Base-by-base conservation (phyloP, 306 rosid species). In the Ceratonia siliqua region DNA sequence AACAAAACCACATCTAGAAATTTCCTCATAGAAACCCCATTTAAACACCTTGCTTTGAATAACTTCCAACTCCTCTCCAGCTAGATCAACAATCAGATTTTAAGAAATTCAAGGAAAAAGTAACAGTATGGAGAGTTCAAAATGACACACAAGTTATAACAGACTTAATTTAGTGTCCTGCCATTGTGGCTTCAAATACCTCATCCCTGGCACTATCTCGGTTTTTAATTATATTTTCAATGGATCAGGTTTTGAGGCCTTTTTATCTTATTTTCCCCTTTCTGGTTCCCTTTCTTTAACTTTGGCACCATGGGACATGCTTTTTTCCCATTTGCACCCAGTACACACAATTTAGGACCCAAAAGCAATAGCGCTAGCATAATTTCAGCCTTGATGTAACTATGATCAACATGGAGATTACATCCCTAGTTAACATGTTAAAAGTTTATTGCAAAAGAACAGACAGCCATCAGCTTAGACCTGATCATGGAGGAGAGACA, bases 401-500 rank as follows among this genome's bases (percentile, higher is more conserved):
- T 75, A 54, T 49, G 48, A 48, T 41, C 25, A 15, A 24, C 22
- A 61, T n/a, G n/a, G 25, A 62, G 54, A 76, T 53, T 46, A 33
- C 46, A 67, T 30, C 63, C 64, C 65, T 43, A 38, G 24, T 57
- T 25, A 85, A 59, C 59, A 21, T 38, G 18, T 32, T 75, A 73
- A 79, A 53, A 66, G 56, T 10, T 70, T 56, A 59, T 46, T 39
- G 72, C 33, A 7, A 75, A 64, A 74, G 18, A 46, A 54, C 4
- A 61, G 21, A 42, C 8, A 57, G 59, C 58, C 59, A 15, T 73
- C 49, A 72, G 58, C 18, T 25, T 30, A 28, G 55, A 91, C 98
- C 96, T 91, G 98, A 80, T 94, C 97, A 25, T 50, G 75, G 74
- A 94, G 91, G 73, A 91, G 90, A 75, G 94, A 88, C 68, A 88